Percentiles rank a stretch among this genome's conserved stretches.
These are phyloP conservation scores for Zygosaccharomyces pseudorouxii DNA, from an alignment of 805 yeast genomes.

Conservation along the genomic window DNA sequence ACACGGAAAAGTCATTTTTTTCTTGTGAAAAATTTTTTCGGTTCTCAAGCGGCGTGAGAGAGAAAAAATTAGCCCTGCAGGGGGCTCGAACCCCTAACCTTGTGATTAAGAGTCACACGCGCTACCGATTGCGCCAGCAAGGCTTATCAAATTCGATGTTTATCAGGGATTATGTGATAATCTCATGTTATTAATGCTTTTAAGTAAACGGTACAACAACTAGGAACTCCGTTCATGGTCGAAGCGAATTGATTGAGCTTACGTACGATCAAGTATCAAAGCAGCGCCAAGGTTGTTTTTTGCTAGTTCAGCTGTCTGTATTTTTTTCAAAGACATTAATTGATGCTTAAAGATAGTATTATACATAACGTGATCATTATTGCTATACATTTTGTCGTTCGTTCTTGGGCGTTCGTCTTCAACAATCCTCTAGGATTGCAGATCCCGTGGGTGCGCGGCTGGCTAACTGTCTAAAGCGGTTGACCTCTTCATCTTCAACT, in stretches of 20 bases:
- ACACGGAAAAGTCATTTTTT: background rate
- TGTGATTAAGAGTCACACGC: constrained; percentile 29
- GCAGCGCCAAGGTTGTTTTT: too few species aligned
- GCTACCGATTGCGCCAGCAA: constrained; percentile 31
- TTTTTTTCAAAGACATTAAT: too few species aligned
- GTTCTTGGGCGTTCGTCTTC: background rate
- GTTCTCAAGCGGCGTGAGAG: background rate
- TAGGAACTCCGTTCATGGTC: too few species aligned
- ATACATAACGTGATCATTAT: background rate
- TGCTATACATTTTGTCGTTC: background rate
- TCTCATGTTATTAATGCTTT: too few species aligned
- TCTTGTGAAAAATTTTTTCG: background rate
- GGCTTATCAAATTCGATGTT: constrained; percentile 9
- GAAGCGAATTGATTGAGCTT: too few species aligned
- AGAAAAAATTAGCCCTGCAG: constrained; percentile 22
- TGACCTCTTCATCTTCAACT: constrained; percentile 33
- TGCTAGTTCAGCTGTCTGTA: too few species aligned
- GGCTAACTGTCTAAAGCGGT: constrained; percentile 26
- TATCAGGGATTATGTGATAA: constrained; percentile 45
- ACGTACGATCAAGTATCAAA: too few species aligned
- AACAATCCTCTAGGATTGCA: constrained; percentile 31
- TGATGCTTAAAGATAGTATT: background rate
- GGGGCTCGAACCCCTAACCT: constrained; percentile 30
- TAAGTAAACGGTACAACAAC: too few species aligned
- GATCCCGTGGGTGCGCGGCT: constrained; percentile 24